Conservation (phyloP, 2,329 filamentous ascomycete genomes). For the Leptographium procerum region DNA sequence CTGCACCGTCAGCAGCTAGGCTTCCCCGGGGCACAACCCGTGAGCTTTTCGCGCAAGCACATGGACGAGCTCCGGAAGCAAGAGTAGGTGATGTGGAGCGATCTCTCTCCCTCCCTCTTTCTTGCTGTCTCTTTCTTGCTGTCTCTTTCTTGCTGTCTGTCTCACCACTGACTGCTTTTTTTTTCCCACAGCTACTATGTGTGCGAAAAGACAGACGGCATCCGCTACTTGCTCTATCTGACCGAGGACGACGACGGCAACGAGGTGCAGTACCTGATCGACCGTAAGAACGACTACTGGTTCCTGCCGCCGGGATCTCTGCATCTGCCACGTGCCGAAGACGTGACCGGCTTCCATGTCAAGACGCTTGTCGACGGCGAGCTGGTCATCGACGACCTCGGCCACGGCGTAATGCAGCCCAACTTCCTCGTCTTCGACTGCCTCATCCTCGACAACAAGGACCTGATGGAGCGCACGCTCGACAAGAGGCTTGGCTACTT, state of each 20-base stretch:
- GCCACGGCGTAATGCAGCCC: constrained; percentile 55
- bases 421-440: constrained; percentile 93
- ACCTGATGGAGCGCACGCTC: constrained; percentile 65
- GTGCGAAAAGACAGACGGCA: constrained; percentile 95
- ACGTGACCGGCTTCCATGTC: constrained; percentile 54
- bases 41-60: constrained; percentile 78
- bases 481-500: constrained; percentile 87
- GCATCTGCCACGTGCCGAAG: constrained; percentile 65
- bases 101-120: background rate
- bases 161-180: background rate
- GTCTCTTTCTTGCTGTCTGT: background rate
- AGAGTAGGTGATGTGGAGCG: constrained; percentile 52
- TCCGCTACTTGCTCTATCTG: constrained; percentile 89
- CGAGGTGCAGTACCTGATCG: constrained; percentile 84
- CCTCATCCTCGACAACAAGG: constrained; percentile 65
- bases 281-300: constrained; percentile 97
- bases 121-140: background rate
- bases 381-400: constrained; percentile 72
- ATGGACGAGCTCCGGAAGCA: constrained; percentile 67
- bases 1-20: constrained; percentile 55
- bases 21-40: constrained; percentile 89
- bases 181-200: constrained; percentile 65
- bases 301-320: constrained; percentile 58
- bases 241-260: constrained; percentile 48
- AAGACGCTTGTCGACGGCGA: constrained; percentile 86